Conservation (phyloP, 225 moss, liverwort and hornwort genomes). For the Takakia lepidozioides region DNA sequence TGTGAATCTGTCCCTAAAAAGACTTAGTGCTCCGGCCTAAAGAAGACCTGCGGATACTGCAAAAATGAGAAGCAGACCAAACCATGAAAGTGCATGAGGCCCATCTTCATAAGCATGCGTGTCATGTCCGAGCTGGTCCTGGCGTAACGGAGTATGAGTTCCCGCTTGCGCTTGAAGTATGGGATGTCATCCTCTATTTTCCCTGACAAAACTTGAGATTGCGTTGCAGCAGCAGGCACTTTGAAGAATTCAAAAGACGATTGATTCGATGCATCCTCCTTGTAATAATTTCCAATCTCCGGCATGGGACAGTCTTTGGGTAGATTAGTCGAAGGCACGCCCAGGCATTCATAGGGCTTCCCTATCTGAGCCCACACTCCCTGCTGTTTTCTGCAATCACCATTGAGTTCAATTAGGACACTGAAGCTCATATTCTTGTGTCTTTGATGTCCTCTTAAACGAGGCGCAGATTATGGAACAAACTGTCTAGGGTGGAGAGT, state of each 20-base stretch:
- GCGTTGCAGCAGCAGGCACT: slow-evolving; percentile 19
- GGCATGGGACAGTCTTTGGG: slow-evolving; percentile 58
- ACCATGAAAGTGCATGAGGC: slow-evolving; percentile 71
- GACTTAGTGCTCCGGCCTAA: too few species aligned
- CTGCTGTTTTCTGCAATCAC: slow-evolving; percentile 58
- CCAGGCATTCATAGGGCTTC: slow-evolving; percentile 63
- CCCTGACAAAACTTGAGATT: too few species aligned
- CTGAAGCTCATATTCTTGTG: too few species aligned
- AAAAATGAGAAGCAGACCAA: not conserved
- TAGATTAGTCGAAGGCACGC: slow-evolving; percentile 46
- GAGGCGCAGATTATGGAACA: too few species aligned
- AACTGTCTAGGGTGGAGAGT: too few species aligned
- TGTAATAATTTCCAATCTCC: slow-evolving; percentile 11
- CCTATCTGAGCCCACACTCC: slow-evolving; percentile 87
- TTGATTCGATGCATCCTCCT: slow-evolving; percentile 5
- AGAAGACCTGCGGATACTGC: too few species aligned
- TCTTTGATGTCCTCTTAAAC: too few species aligned
- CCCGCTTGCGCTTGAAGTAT: slow-evolving; percentile 32
- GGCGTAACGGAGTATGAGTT: slow-evolving; percentile 39
- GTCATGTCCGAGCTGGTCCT: slow-evolving; percentile 41
- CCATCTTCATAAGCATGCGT: slow-evolving; percentile 81
- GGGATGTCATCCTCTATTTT: slow-evolving; percentile 2
- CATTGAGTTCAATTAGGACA: slow-evolving; percentile 7
- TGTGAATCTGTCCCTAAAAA: too few species aligned
- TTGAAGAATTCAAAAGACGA: slow-evolving; percentile 56